A percentile compares a stretch with the other conserved stretches of the same genome.
These are phyloP conservation scores for Aquilaria yunnanensis DNA, from an alignment of 345 rosid species.

Conservation along the genomic window DNA sequence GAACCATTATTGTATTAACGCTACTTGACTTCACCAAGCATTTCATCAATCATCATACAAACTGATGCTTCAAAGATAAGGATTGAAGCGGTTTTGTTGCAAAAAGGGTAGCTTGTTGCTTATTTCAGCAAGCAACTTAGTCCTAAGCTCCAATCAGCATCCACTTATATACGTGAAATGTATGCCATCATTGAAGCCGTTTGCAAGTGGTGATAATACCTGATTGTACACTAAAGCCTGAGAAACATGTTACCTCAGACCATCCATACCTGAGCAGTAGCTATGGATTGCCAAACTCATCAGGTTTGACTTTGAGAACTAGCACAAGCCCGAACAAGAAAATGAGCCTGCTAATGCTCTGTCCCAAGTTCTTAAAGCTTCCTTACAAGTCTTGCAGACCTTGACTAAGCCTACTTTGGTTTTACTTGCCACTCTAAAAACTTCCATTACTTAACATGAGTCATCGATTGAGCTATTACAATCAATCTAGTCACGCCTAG, in stretches of 20 bases:
- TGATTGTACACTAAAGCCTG: neutral
- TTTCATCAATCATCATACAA: neutral
- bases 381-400: no score
- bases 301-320: neutral
- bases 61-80: neutral
- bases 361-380: no score
- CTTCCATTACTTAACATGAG: no score
- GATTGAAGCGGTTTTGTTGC: neutral
- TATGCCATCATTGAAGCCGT: neutral
- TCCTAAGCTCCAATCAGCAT: no score
- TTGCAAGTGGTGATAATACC: neutral
- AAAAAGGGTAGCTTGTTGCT: neutral
- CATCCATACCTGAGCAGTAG: neutral
- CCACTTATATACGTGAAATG: neutral
- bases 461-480: no score
- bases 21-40: neutral
- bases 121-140: neutral
- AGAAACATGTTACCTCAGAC: neutral
- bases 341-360: no score
- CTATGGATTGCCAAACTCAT: neutral
- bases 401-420: no score
- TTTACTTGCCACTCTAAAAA: no score
- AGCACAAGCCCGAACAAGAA: no score
- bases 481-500: no score
- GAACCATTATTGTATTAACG: neutral